Evolutionary conservation across 169 alveolate genomes (phyloP).

Genomic region (Besnoitia besnoiti): DNA sequence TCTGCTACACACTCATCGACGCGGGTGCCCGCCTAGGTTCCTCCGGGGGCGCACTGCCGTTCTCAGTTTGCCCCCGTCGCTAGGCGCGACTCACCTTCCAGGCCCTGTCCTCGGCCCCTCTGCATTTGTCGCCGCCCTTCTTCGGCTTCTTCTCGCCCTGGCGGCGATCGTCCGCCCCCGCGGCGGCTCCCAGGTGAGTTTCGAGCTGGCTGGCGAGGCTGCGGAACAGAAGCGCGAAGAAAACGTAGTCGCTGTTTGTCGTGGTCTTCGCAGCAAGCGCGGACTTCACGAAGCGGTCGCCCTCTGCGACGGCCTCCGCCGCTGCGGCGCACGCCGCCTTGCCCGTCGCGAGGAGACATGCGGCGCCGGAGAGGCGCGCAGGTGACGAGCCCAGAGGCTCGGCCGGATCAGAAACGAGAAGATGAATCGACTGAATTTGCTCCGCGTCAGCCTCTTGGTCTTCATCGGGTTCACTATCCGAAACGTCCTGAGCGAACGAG

Average conservation of each 20-base stretch:
- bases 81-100: not conserved
- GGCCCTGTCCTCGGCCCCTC: not conserved
- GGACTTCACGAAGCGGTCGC: not conserved
- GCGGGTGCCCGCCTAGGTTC: too few species aligned
- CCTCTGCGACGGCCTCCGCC: not conserved
- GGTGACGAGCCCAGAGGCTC: not conserved
- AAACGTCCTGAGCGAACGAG: not conserved
- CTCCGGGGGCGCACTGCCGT: too few species aligned
- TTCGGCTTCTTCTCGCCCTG: not conserved
- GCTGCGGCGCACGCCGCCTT: not conserved
- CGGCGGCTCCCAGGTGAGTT: not conserved
- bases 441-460: not conserved
- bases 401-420: not conserved
- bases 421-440: not conserved
- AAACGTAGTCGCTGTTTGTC: not conserved
- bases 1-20: too few species aligned
- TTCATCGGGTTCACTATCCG: not conserved
- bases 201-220: not conserved
- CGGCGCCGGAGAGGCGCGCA: not conserved
- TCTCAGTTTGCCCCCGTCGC: too few species aligned
- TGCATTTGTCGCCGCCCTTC: not conserved
- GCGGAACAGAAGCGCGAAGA: not conserved
- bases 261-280: not conserved
- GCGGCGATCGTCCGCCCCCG: not conserved
- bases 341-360: not conserved